Conservation (phyloP, 306 rosid genomes). For the Sechiopsis laciniata region DNA sequence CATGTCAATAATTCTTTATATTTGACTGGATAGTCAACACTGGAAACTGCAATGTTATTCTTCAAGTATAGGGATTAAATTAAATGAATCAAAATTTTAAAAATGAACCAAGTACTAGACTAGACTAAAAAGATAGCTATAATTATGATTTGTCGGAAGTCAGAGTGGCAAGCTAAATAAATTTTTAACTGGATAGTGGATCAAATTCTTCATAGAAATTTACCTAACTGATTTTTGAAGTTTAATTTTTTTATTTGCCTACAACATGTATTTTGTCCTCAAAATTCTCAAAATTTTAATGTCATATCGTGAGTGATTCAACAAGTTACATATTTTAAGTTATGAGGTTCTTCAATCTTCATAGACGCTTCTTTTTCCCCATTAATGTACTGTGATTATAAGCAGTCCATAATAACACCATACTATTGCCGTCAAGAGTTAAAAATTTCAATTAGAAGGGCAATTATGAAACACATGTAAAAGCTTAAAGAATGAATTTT, state of each 20-base stretch:
- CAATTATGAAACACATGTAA: not conserved
- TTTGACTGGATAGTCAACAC: not conserved
- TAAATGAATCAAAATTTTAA: not conserved
- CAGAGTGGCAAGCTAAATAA: not conserved
- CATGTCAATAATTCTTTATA: conserved; percentile 2
- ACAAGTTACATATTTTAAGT: not conserved
- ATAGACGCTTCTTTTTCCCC: not conserved
- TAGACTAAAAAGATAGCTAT: not conserved
- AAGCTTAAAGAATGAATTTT: not conserved
- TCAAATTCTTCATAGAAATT: not conserved
- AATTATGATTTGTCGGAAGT: not conserved
- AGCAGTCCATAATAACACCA: not conserved
- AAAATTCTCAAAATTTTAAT: not conserved
- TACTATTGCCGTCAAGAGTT: not conserved
- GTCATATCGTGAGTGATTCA: not conserved
- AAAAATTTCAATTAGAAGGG: not conserved
- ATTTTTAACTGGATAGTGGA: not conserved
- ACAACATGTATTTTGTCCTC: not conserved
- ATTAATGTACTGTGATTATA: not conserved
- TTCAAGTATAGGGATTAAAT: not conserved
- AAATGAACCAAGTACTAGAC: not conserved
- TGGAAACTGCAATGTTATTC: not conserved
- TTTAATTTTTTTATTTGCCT: not conserved
- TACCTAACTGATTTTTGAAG: not conserved
- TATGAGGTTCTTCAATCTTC: not conserved